phyloP scores from a whole-genome alignment of 2,329 filamentous ascomycete genomes.

The Alternaria novae-zelandiae region DNA sequence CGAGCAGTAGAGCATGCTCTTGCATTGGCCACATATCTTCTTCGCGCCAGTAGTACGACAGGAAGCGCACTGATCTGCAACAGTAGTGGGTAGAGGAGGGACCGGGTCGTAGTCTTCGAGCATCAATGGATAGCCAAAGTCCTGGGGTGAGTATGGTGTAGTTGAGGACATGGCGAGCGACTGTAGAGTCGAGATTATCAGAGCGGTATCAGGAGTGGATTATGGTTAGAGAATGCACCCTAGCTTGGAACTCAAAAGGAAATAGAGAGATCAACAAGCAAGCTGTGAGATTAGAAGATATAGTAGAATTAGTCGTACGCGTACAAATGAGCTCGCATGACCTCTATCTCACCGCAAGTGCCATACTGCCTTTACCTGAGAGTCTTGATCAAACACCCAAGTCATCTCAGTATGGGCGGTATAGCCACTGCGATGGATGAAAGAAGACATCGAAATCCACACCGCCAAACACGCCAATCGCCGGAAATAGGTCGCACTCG shows the following conservation, averaged over 20 bases:
- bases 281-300: neutral
- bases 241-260: neutral
- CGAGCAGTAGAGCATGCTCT: slow-evolving; percentile 19
- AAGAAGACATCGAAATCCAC: slow-evolving; percentile 73
- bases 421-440: slow-evolving; percentile 65
- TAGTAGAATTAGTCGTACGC: neutral
- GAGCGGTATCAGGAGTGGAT: neutral
- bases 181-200: neutral
- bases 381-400: neutral
- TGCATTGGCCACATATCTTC: slow-evolving; percentile 14
- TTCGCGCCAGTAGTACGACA: slow-evolving; percentile 5
- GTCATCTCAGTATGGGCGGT: slow-evolving; percentile 28
- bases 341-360: neutral
- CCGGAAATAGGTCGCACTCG: slow-evolving; percentile 72
- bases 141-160: slow-evolving; percentile 1
- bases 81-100: neutral
- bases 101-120: slow-evolving; percentile 12
- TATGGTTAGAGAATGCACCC: neutral
- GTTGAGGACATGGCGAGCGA: neutral
- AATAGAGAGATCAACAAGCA: neutral
- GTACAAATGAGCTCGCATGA: neutral
- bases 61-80: slow-evolving; percentile 6
- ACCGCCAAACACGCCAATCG: slow-evolving; percentile 73
- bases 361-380: neutral
- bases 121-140: slow-evolving; percentile 13